A percentile compares a stretch with the other conserved stretches of the same genome.
phyloP scores from a whole-genome alignment of 495 filamentous ascomycete species.

The Hypoxylon rickii region DNA sequence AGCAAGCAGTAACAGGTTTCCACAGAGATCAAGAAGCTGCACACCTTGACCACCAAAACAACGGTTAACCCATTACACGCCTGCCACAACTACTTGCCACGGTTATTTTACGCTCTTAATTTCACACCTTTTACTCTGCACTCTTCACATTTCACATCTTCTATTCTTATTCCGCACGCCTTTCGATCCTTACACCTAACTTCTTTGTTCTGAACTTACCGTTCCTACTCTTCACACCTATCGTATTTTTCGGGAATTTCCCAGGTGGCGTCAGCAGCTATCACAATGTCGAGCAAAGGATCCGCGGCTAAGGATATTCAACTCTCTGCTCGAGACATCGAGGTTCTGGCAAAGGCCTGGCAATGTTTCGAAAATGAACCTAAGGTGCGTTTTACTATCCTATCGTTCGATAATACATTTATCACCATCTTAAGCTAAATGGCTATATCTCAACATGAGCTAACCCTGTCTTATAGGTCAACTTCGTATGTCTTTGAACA shows the following conservation, averaged over 20 bases:
- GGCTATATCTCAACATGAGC: too few species aligned
- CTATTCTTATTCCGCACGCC: not conserved
- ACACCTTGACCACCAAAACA: too few species aligned
- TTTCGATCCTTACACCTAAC: too few species aligned
- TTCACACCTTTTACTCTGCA: not conserved
- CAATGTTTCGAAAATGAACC: constrained; percentile 11
- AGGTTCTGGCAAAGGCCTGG: constrained; percentile 15
- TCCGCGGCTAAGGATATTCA: not conserved
- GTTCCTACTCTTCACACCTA: not conserved
- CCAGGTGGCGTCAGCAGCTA: not conserved
- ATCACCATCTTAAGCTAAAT: too few species aligned
- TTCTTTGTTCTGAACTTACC: too few species aligned
- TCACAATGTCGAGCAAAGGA: constrained; percentile 7
- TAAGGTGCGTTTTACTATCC: constrained; percentile 12
- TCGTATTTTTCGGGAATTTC: not conserved
- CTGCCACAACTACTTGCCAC: too few species aligned
- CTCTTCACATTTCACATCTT: not conserved
- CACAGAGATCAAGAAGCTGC: too few species aligned
- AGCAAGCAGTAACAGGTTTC: too few species aligned
- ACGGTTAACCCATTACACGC: too few species aligned
- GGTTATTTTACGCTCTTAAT: too few species aligned
- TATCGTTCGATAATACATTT: too few species aligned
- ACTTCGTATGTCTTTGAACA: too few species aligned
- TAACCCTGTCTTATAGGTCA: not conserved
- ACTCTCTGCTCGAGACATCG: constrained; percentile 17